Conservation (phyloP, 2,329 filamentous ascomycete genomes). For the Macrophomina pseudophaseolina region DNA sequence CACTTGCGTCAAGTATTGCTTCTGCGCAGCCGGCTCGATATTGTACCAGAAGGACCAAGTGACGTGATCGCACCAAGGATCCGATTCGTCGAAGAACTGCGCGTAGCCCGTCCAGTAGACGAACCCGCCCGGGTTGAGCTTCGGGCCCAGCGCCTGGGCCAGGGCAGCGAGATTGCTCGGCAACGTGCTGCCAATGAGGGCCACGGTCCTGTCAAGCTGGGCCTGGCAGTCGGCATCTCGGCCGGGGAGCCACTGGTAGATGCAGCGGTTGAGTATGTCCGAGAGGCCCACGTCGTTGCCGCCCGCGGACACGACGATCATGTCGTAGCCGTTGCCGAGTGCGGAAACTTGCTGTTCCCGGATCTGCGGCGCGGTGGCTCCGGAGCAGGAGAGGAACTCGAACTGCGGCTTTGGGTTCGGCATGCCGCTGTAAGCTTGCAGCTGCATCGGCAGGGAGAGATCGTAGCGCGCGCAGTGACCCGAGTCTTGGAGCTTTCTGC, state of each 20-base stretch:
- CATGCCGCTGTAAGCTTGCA: not conserved
- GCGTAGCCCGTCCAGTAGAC: not conserved
- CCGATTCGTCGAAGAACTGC: not conserved
- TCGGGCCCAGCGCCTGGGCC: not conserved
- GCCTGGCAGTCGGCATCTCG: not conserved
- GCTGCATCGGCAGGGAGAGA: not conserved
- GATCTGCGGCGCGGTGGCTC: not conserved
- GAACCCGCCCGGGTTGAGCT: not conserved
- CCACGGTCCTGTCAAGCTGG: not conserved
- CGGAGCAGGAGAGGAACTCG: slow-evolving; percentile 14
- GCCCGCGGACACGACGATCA: slow-evolving; percentile 6
- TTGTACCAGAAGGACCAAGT: slow-evolving; percentile 9
- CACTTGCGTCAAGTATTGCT: slow-evolving; percentile 3
- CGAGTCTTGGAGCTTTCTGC: not conserved
- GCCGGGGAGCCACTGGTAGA: slow-evolving; percentile 3
- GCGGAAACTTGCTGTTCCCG: not conserved
- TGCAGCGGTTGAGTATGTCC: slow-evolving; percentile 15
- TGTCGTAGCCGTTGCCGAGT: not conserved
- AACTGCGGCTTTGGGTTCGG: not conserved
- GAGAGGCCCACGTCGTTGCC: slow-evolving; percentile 19
- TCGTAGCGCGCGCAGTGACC: not conserved
- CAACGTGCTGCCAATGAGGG: not conserved
- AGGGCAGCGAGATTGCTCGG: not conserved
- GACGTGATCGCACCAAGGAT: not conserved
- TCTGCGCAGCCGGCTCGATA: not conserved